These are phyloP conservation scores for Aspergillus hancockii DNA, from an alignment of 495 filamentous ascomycete species.

Conservation along the genomic window DNA sequence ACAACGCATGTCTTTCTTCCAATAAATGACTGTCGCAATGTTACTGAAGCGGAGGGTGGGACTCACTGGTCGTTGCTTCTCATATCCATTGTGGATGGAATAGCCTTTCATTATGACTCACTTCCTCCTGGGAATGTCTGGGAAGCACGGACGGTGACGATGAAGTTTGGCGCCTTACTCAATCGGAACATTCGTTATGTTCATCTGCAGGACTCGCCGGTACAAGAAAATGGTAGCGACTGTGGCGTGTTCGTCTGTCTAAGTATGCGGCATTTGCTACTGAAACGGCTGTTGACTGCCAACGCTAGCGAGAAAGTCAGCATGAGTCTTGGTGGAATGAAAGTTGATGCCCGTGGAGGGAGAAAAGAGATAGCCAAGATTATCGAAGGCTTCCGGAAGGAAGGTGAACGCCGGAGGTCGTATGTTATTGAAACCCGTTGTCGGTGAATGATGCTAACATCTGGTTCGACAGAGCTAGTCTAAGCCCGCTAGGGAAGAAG, in stretches of 20 bases:
- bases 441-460: constrained; percentile 4
- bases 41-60: constrained; percentile 78
- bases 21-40: constrained; percentile 84
- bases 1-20: constrained; percentile 97
- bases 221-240: constrained; percentile 90
- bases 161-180: constrained; percentile 65
- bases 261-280: constrained; percentile 83
- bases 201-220: constrained; percentile 79
- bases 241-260: constrained; percentile 97
- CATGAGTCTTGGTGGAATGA: constrained; percentile 83
- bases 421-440: constrained; percentile 43
- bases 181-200: constrained; percentile 65
- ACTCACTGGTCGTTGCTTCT: constrained; percentile 94
- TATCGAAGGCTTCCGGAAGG: constrained; percentile 77
- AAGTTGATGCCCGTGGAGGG: constrained; percentile 71
- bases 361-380: constrained; percentile 87
- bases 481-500: constrained; percentile 41
- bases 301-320: constrained; percentile 80
- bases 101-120: constrained; percentile 96
- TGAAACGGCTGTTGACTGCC: constrained; percentile 77
- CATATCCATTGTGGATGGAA: constrained; percentile 82
- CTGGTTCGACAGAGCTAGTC: constrained; percentile 27
- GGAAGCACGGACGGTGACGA: constrained; percentile 66
- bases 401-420: constrained; percentile 79
- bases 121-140: constrained; percentile 72